phyloP scores from a whole-genome alignment of 179 eudicot genomes.

The Corrigiola litoralis region DNA sequence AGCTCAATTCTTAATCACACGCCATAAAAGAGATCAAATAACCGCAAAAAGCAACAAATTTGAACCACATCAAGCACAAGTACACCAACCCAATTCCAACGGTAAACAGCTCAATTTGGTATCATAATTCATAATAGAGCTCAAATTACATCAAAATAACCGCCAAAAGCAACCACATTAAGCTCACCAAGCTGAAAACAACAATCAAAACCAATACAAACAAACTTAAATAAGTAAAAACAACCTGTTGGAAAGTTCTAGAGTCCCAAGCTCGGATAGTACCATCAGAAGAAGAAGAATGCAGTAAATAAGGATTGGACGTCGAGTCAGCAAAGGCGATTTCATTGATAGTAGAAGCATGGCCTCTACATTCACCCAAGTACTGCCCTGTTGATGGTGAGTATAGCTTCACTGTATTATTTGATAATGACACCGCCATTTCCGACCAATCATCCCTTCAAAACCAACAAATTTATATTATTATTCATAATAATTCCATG shows the following conservation, averaged over 20 bases:
- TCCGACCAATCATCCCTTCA: slow-evolving; percentile 76
- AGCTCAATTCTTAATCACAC: no score
- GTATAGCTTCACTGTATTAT: slow-evolving; percentile 68
- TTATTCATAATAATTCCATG: no score
- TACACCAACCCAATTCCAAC: background rate
- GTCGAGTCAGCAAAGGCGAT: slow-evolving; percentile 48
- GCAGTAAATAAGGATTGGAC: slow-evolving; percentile 39
- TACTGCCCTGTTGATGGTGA: slow-evolving; percentile 74
- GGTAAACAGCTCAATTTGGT: no score
- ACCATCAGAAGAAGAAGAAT: slow-evolving; percentile 78
- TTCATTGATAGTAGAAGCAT: slow-evolving; percentile 55
- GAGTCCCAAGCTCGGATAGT: slow-evolving; percentile 89
- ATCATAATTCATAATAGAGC: background rate
- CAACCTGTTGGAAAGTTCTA: slow-evolving; percentile 73
- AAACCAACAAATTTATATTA: no score
- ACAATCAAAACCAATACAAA: background rate
- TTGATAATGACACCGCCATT: slow-evolving; percentile 91
- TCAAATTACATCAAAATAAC: background rate
- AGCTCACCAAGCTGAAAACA: background rate
- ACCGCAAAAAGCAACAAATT: background rate
- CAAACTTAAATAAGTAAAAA: background rate
- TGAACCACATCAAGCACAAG: background rate
- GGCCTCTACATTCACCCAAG: slow-evolving; percentile 72
- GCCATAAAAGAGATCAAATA: no score
- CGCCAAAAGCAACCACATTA: background rate